Evolutionary conservation across 1,139 yeast species (phyloP), one percentile per base, ranked within the genome.

Genomic region (Debaryomyces nepalensis): DNA sequence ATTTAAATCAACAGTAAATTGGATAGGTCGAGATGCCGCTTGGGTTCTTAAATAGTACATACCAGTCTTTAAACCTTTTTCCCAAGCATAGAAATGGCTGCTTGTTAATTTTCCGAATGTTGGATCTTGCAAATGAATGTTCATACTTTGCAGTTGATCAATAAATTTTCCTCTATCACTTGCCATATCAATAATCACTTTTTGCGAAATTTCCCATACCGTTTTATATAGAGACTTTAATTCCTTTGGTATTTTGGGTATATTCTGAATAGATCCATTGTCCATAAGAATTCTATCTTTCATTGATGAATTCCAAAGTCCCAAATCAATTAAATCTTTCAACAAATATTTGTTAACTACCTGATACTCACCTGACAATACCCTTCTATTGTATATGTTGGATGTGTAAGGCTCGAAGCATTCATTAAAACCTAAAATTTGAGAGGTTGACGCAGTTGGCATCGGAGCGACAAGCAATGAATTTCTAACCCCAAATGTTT

Each of bases 401-500:
- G 83, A 78, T 21, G 84, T 79, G 59, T 70, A 77, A 26, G 84
- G 97, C 66, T 88, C 97, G 64, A 88, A 88, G 63, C 96, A 88
- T 65, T 88, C 97, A 58, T 85, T 89, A 72, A 80, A 84, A 33
- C 96, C 97, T 50, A 88, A 73, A 47, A 88, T 88, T 68, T 88
- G 96, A 12, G 96, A 89, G 1, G 97, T 88, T 2, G 96, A 87
- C 2, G 96, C 96, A 22, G 97, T 88, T 33, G 97, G 97, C 97
- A 88, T 88, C 37, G 96, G 96, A 3, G 95, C 97, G 43, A 87
- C 87, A 43, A 89, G 71, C 55, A 88, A 69, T 11, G 96, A 88
- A 74, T 88, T 88, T 58, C 96, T 74, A 45, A 88, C 53, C 40
- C 97, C 97, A 59, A 80, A 68, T 56, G 71, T 68, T 48, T 73